Evolutionary conservation across 1,284 basidiomycete species (phyloP).

Genomic region (Melampsora americana): DNA sequence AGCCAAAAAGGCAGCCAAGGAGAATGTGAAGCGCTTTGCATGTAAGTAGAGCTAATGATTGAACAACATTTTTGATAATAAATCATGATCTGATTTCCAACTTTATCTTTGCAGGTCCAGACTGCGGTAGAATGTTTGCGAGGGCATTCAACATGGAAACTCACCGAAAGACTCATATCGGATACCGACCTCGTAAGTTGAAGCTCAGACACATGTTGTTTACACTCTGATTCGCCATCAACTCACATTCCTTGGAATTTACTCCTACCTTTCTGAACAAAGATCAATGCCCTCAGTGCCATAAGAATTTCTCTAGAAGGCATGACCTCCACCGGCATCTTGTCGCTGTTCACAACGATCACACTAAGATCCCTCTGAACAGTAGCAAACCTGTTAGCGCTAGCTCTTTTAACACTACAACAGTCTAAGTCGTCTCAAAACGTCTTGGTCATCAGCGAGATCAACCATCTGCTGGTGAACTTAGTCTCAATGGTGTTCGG

Average conservation of each 20-base stretch:
- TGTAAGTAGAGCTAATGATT: conserved; percentile 20
- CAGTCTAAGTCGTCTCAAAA: not conserved
- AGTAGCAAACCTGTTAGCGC: not conserved
- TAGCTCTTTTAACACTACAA: not conserved
- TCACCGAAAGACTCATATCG: conserved; percentile 44
- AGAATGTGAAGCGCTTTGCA: conserved; percentile 42
- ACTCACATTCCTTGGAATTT: not conserved
- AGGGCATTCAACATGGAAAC: conserved; percentile 45
- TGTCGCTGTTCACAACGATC: conserved; percentile 42
- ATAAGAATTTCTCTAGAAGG: conserved; percentile 39
- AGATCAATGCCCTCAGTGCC: conserved; percentile 39
- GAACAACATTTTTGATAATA: not conserved
- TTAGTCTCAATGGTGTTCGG: too few species aligned
- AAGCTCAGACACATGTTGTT: too few species aligned
- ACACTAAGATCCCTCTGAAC: conserved; percentile 2
- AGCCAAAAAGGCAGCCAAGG: conserved; percentile 6
- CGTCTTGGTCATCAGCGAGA: not conserved
- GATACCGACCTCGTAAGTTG: conserved; percentile 42
- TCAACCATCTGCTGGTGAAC: too few species aligned
- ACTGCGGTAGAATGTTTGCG: conserved; percentile 43
- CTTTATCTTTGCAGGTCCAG: conserved; percentile 25
- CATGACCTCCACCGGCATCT: conserved; percentile 44
- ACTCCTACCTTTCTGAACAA: not conserved
- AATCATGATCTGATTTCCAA: not conserved
- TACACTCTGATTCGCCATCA: not conserved